phyloP scores from a whole-genome alignment of 441 rosid species.

The Manihot esculenta region DNA sequence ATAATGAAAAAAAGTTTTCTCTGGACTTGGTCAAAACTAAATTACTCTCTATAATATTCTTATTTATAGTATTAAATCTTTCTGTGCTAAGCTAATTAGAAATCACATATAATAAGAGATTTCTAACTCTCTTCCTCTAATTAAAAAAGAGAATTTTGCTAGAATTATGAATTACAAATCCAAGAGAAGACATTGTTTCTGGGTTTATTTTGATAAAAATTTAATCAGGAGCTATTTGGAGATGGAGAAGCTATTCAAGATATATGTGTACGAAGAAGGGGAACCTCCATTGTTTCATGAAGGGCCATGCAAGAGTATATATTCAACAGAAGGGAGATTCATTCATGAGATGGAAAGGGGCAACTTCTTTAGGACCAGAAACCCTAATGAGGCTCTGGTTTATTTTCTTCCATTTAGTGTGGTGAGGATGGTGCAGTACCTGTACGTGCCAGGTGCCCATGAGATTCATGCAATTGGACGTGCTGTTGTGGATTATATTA shows the following conservation, averaged over 20 bases:
- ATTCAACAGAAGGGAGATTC: slow-evolving; percentile 76
- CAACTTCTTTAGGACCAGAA: slow-evolving; percentile 39
- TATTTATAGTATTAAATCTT: too few relatives aligned
- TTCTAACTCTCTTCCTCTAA: too few relatives aligned
- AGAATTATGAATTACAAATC: too few relatives aligned
- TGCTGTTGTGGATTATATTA: slow-evolving; percentile 57
- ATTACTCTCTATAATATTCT: too few relatives aligned
- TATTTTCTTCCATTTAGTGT: slow-evolving; percentile 82
- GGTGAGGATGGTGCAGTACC: slow-evolving; percentile 56
- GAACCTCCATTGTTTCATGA: slow-evolving; percentile 67
- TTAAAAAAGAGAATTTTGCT: too few relatives aligned
- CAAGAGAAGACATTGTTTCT: too few relatives aligned
- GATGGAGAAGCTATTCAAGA: slow-evolving; percentile 80
- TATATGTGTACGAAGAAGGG: slow-evolving; percentile 74
- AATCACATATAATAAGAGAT: too few relatives aligned
- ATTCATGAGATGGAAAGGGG: slow-evolving; percentile 66
- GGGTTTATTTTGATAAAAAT: neutral
- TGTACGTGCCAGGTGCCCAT: slow-evolving; percentile 39
- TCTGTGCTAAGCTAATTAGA: too few relatives aligned
- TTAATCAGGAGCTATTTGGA: slow-evolving; percentile 74
- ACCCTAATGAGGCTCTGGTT: slow-evolving; percentile 55
- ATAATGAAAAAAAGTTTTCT: too few relatives aligned
- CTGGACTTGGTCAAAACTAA: too few relatives aligned
- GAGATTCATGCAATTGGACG: slow-evolving; percentile 46
- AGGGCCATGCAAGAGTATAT: slow-evolving; percentile 75